Evolutionary conservation across 148 eudicot species (phyloP), one percentile per base, ranked within the genome.

Genomic region (Arctostaphylos glauca): DNA sequence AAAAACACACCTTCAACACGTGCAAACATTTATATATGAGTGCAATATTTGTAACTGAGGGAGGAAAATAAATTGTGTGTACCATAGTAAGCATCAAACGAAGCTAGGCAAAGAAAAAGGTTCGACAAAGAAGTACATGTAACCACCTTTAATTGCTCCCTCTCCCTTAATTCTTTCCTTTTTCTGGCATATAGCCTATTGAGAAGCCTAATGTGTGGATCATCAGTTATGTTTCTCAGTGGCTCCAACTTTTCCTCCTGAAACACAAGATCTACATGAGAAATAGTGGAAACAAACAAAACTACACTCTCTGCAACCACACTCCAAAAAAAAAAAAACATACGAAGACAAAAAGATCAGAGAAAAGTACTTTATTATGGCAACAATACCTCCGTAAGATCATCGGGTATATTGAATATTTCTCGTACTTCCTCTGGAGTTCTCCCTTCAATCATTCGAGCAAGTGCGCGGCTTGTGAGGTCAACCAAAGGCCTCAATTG

Each of bases 161-260:
- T 89, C 71, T 91, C 96, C 84, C 84, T 92, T 83, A 94, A 87
- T 84, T 92, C 93, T 82, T 92, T 92, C 88, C 98, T 89, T 88
- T 92, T 94, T 85, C 92, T 92, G 19, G 98, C 96, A 92, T 94
- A 90, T 53, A 92, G 79, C 80, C 94, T 90, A 90, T 94, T 94
- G 86, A 94, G 80, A 55, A 94, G 89, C 87, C 96, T 90, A 46
- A 94, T 92, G 55, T 91, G 94, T n/a, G 95, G 93, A 87, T 94
- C 98, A 84, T 91, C 96, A 14, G 93, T 92, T 60, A 89, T 87
- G 85, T 91, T 91, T 92, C 88, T 89, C 68, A 94, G 82, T 25
- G 98, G 98, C 84, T 94, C 98, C 88, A 94, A 84, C 86, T 94
- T 94, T 86, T 94, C 98, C 87, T 94, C 98, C 98, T 94, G 90